phyloP scores from a whole-genome alignment of 2,329 filamentous ascomycete species.

The Calonectria pteridis region DNA sequence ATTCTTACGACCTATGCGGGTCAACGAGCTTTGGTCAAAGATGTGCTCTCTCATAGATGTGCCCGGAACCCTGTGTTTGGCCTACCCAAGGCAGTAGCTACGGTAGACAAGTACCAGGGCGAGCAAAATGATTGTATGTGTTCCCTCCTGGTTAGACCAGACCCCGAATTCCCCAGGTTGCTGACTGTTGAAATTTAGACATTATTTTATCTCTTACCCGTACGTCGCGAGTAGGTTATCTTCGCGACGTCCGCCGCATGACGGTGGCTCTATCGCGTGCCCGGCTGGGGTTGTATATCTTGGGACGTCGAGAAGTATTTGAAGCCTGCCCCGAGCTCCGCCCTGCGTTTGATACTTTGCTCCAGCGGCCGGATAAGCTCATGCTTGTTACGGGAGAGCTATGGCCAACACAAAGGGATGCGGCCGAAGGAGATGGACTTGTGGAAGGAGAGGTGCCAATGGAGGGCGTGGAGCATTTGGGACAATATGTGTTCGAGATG shows the following conservation, averaged over 20 bases:
- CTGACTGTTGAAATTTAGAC: constrained; percentile 66
- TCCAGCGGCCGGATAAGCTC: constrained; percentile 84
- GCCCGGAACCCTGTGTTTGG: constrained; percentile 88
- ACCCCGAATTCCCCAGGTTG: background rate
- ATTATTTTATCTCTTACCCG: constrained; percentile 94
- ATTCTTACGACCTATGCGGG: constrained; percentile 96
- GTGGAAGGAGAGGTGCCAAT: constrained; percentile 76
- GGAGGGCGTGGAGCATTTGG: constrained; percentile 93
- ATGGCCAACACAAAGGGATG: constrained; percentile 75
- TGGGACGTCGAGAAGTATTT: constrained; percentile 90
- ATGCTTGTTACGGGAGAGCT: constrained; percentile 87
- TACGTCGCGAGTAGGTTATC: constrained; percentile 89
- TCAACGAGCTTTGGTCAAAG: constrained; percentile 87
- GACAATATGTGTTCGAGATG: constrained; percentile 98
- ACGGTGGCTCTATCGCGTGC: constrained; percentile 96
- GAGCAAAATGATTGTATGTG: constrained; percentile 97
- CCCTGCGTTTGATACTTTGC: constrained; percentile 84
- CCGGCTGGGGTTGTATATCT: constrained; percentile 89
- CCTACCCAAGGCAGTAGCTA: constrained; percentile 88
- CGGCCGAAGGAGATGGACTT: constrained; percentile 55
- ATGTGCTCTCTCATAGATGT: constrained; percentile 88
- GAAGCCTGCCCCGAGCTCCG: constrained; percentile 89
- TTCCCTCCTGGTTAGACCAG: background rate
- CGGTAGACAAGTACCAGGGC: constrained; percentile 98
- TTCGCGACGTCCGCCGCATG: constrained; percentile 91